Conservation (phyloP, 1,284 basidiomycete species). For the Meira nashicola region DNA sequence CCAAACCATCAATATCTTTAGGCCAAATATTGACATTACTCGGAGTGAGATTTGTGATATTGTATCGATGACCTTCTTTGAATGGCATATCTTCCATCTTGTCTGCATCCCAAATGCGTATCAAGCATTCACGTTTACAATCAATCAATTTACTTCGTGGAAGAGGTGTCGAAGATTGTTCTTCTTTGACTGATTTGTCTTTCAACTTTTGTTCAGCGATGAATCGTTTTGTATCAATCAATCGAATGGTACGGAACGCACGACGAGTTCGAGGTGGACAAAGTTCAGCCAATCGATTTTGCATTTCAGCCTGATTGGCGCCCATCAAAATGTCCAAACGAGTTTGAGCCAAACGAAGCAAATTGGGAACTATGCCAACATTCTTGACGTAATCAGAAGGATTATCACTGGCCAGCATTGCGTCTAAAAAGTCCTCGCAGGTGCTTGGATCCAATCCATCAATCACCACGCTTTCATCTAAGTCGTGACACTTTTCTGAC, state of each 20-base stretch:
- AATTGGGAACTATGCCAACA: no score
- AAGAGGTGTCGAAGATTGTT: background rate
- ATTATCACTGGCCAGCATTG: background rate
- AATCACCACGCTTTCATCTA: no score
- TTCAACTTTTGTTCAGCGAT: background rate
- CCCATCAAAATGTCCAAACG: no score
- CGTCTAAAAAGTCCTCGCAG: background rate
- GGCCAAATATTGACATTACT: background rate
- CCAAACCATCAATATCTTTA: background rate
- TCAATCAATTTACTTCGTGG: background rate
- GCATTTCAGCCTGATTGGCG: background rate
- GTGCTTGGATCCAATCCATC: background rate
- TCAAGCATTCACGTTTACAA: slow-evolving; percentile 60
- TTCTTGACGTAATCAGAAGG: background rate
- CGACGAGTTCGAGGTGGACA: background rate
- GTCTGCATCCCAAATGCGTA: slow-evolving; percentile 69
- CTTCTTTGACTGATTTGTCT: background rate
- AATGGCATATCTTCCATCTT: background rate
- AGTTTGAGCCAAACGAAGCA: no score
- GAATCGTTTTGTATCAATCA: background rate
- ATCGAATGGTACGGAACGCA: background rate
- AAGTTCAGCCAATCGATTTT: background rate
- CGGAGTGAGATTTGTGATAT: background rate
- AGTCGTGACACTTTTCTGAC: no score
- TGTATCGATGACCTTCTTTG: background rate